These are phyloP conservation scores for Phytophthora sojae DNA, from an alignment of 352 stramenopile genomes.

Conservation along the genomic window DNA sequence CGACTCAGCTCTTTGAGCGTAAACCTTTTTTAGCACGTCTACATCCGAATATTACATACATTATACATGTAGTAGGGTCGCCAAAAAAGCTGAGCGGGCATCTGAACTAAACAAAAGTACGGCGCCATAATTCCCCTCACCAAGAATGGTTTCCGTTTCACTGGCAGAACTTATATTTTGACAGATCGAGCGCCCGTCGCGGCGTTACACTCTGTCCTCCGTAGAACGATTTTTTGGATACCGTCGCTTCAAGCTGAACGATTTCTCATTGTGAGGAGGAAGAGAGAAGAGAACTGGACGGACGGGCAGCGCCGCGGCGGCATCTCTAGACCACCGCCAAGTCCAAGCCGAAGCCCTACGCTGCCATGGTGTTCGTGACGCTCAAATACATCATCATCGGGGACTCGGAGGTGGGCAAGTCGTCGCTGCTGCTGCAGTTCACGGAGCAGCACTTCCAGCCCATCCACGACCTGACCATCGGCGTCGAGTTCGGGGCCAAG, in stretches of 20 bases:
- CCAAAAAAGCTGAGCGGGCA: too few relatives aligned
- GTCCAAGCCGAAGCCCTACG: not conserved
- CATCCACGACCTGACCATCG: conserved; percentile 92
- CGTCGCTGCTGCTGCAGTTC: conserved; percentile 91
- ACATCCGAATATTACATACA: too few relatives aligned
- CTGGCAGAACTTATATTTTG: too few relatives aligned
- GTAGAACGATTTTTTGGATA: not conserved
- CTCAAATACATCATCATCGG: conserved; percentile 93
- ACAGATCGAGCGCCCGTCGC: too few relatives aligned
- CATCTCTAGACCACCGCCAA: not conserved
- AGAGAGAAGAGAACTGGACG: not conserved
- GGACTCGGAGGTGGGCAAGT: conserved; percentile 92
- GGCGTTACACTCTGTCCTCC: not conserved
- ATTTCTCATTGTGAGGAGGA: not conserved
- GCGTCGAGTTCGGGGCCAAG: conserved; percentile 92
- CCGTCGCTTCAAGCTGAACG: conserved; percentile 9
- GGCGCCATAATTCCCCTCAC: too few relatives aligned
- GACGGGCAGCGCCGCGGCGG: too few relatives aligned
- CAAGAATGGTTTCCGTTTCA: too few relatives aligned
- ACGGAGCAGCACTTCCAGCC: conserved; percentile 92
- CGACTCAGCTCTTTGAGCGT: too few relatives aligned
- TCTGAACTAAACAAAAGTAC: too few relatives aligned
- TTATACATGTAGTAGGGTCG: too few relatives aligned
- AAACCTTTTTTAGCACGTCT: too few relatives aligned
- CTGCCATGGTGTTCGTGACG: conserved; percentile 87